Evolutionary conservation across 1,284 basidiomycete species (phyloP).

Genomic region (Nidula niveotomentosa): DNA sequence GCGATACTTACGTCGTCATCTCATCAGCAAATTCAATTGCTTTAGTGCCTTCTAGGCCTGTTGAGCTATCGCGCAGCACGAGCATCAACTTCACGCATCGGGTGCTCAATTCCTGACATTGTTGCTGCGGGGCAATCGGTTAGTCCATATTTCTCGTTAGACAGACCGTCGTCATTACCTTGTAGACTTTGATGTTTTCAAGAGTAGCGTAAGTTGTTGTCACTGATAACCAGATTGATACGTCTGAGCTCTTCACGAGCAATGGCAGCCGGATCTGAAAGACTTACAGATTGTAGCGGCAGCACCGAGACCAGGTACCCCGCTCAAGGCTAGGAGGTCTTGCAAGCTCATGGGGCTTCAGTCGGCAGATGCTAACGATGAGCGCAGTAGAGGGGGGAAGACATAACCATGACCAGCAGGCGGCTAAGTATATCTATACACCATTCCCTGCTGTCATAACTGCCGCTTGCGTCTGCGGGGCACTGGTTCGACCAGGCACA

Average conservation of each 20-base stretch:
- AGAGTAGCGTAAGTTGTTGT: constrained; percentile 21
- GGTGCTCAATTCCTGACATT: constrained; percentile 32
- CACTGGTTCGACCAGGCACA: no score
- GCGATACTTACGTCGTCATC: constrained; percentile 27
- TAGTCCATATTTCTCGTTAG: no score
- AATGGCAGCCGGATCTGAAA: constrained; percentile 1
- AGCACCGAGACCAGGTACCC: constrained; percentile 25
- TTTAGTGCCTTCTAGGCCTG: constrained; percentile 30
- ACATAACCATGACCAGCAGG: no score
- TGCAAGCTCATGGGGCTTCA: constrained; percentile 11
- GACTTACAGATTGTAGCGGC: constrained; percentile 21
- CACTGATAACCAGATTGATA: constrained; percentile 13
- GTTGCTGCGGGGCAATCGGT: constrained; percentile 22
- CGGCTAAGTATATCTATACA: no score
- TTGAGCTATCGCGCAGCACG: constrained; percentile 28
- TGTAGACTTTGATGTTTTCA: constrained; percentile 35
- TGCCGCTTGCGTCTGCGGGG: no score
- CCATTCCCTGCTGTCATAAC: no score
- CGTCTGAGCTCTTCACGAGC: background rate
- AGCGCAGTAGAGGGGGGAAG: no score
- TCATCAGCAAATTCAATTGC: constrained; percentile 32
- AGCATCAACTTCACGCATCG: constrained; percentile 31
- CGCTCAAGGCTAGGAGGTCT: constrained; percentile 13
- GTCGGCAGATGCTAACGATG: no score
- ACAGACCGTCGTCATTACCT: constrained; percentile 15